Conservation (phyloP, 805 yeast genomes). For the Saccharomycopsis schoenii region DNA sequence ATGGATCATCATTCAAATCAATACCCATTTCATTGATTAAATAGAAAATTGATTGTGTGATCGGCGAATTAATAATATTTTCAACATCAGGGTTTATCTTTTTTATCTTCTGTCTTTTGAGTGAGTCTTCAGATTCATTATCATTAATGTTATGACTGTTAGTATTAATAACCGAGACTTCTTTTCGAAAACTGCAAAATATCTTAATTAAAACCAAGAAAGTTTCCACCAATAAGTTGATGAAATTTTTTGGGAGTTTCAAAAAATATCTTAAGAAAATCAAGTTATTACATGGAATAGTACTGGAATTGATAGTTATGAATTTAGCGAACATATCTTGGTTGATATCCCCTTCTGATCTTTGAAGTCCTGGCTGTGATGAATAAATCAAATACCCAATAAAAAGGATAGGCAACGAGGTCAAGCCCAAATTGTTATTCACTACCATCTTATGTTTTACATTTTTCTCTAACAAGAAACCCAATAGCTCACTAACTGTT, state of each 20-base stretch:
- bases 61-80: slow-evolving; percentile 15
- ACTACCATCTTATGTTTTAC: slow-evolving; percentile 23
- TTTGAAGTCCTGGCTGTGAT: slow-evolving; percentile 19
- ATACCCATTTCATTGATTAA: slow-evolving; percentile 18
- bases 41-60: slow-evolving; percentile 22
- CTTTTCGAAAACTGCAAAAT: slow-evolving; percentile 26
- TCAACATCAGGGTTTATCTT: slow-evolving; percentile 11
- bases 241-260: slow-evolving; percentile 27
- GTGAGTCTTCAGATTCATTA: not conserved
- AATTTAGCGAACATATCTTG: slow-evolving; percentile 15
- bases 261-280: slow-evolving; percentile 23
- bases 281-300: slow-evolving; percentile 14
- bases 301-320: slow-evolving; percentile 15
- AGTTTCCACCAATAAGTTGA: slow-evolving; percentile 36
- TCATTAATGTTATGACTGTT: not conserved
- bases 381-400: slow-evolving; percentile 21
- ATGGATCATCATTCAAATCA: slow-evolving; percentile 12
- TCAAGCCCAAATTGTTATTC: slow-evolving; percentile 43
- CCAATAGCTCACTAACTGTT: not conserved
- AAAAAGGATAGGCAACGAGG: slow-evolving; percentile 40
- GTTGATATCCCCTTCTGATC: slow-evolving; percentile 21
- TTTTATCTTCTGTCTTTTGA: not conserved
- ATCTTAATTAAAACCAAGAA: slow-evolving; percentile 36
- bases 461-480: slow-evolving; percentile 9
- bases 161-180: not conserved